phyloP scores from a whole-genome alignment of 1,284 basidiomycete genomes.

The Trametes polyzona region DNA sequence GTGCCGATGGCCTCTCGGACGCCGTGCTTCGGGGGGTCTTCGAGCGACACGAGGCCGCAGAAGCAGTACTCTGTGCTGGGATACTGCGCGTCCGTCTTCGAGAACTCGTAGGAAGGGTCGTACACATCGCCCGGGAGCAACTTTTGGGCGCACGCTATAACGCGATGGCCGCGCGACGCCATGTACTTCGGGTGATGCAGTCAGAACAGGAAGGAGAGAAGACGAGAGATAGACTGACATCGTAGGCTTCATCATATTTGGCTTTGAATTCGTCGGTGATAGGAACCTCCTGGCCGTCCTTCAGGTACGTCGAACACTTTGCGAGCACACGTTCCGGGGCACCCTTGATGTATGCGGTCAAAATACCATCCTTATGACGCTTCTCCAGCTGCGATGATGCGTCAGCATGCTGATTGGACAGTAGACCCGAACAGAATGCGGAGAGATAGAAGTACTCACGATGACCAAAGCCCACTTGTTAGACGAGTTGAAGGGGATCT shows the following conservation, averaged over 20 bases:
- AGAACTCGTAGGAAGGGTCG: constrained; percentile 51
- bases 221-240: constrained; percentile 42
- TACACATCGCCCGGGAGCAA: constrained; percentile 55
- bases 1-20: constrained; percentile 73
- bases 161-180: constrained; percentile 72
- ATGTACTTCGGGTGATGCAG: too few species aligned
- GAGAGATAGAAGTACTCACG: constrained; percentile 42
- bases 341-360: constrained; percentile 66
- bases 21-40: constrained; percentile 73
- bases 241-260: constrained; percentile 62
- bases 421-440: not conserved
- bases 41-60: constrained; percentile 65
- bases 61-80: constrained; percentile 62
- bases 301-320: constrained; percentile 63
- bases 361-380: constrained; percentile 48
- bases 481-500: constrained; percentile 73
- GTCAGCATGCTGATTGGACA: not conserved
- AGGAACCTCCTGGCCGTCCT: constrained; percentile 50
- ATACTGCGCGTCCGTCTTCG: constrained; percentile 56
- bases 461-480: constrained; percentile 76
- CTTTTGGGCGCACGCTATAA: constrained; percentile 68
- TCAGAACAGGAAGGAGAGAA: not conserved
- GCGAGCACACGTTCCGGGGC: constrained; percentile 69
- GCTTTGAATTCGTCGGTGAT: constrained; percentile 60
- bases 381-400: constrained; percentile 51